Evolutionary conservation across 768 basidiomycete genomes (phyloP).

Genomic region (Udeniomyces megalosporus): DNA sequence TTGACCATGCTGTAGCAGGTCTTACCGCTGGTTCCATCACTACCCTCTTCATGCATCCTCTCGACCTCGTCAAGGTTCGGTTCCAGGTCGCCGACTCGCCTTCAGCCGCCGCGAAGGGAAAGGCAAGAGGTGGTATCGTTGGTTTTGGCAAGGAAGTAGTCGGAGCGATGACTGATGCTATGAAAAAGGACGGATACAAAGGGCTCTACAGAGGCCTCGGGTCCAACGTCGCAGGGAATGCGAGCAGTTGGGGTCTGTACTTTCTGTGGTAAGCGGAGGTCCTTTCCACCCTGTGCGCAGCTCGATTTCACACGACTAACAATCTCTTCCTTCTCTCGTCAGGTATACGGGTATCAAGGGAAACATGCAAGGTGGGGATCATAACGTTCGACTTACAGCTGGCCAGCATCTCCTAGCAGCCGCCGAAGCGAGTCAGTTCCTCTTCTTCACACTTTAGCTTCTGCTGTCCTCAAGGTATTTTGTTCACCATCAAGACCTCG

Average conservation of each 20-base stretch:
- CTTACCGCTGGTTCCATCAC: constrained; percentile 82
- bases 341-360: constrained; percentile 92
- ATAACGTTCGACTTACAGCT: constrained; percentile 51
- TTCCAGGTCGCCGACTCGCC: constrained; percentile 68
- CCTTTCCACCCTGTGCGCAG: no score
- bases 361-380: constrained; percentile 45
- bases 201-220: constrained; percentile 82
- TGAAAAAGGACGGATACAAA: constrained; percentile 54
- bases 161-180: constrained; percentile 53
- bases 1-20: constrained; percentile 84
- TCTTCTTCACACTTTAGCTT: neutral
- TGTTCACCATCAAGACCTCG: constrained; percentile 4
- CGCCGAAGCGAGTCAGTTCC: constrained; percentile 82
- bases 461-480: constrained; percentile 13
- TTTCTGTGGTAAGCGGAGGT: constrained; percentile 97
- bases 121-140: constrained; percentile 14
- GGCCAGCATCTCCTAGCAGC: constrained; percentile 71
- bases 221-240: constrained; percentile 85
- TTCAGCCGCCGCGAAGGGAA: constrained; percentile 23
- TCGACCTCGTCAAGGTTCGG: constrained; percentile 88
- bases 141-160: constrained; percentile 43
- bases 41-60: constrained; percentile 89
- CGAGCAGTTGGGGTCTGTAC: constrained; percentile 92
- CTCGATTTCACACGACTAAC: no score
- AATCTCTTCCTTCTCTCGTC: no score